Conservation (phyloP, 495 filamentous ascomycete species). For the Hyphodiscus hymeniophilus region DNA sequence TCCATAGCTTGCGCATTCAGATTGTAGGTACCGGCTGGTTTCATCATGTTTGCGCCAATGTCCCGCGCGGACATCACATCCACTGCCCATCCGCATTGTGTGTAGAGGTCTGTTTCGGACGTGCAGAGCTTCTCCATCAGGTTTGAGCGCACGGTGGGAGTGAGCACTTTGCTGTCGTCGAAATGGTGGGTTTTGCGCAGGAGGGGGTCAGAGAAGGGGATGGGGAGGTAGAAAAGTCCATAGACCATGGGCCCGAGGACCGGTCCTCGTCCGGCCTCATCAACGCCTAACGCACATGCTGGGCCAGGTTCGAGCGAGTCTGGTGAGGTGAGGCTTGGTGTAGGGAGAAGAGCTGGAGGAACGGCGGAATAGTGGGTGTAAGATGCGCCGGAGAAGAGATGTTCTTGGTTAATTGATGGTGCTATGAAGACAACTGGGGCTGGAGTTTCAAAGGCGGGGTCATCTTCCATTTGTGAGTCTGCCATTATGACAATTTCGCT, state of each 20-base stretch:
- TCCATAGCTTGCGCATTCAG: slow-evolving; percentile 98
- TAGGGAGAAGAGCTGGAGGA: slow-evolving; percentile 42
- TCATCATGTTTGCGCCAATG: slow-evolving; percentile 74
- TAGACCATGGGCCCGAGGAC: slow-evolving; percentile 98
- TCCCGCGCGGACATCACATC: slow-evolving; percentile 76
- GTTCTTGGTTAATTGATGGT: slow-evolving; percentile 59
- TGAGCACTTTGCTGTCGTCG: slow-evolving; percentile 87
- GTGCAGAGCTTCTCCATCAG: slow-evolving; percentile 73
- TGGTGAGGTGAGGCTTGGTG: slow-evolving; percentile 33
- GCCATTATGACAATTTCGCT: slow-evolving; percentile 29
- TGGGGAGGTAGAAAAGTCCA: slow-evolving; percentile 77
- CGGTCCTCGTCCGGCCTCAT: slow-evolving; percentile 92
- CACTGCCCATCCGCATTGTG: slow-evolving; percentile 73
- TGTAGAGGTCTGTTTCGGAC: slow-evolving; percentile 49
- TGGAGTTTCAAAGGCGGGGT: slow-evolving; percentile 45
- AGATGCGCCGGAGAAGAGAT: slow-evolving; percentile 62
- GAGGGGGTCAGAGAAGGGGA: slow-evolving; percentile 56
- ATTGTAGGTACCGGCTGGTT: slow-evolving; percentile 64
- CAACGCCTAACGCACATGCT: slow-evolving; percentile 72
- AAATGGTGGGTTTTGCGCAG: slow-evolving; percentile 73
- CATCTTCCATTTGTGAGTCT: slow-evolving; percentile 30
- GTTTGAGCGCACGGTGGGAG: slow-evolving; percentile 57
- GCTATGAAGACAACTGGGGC: slow-evolving; percentile 58
- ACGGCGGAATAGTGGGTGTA: slow-evolving; percentile 80
- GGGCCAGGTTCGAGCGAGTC: slow-evolving; percentile 26